Evolutionary conservation across 2,329 filamentous ascomycete species (phyloP).

Genomic region (Pleurostoma richardsiae): DNA sequence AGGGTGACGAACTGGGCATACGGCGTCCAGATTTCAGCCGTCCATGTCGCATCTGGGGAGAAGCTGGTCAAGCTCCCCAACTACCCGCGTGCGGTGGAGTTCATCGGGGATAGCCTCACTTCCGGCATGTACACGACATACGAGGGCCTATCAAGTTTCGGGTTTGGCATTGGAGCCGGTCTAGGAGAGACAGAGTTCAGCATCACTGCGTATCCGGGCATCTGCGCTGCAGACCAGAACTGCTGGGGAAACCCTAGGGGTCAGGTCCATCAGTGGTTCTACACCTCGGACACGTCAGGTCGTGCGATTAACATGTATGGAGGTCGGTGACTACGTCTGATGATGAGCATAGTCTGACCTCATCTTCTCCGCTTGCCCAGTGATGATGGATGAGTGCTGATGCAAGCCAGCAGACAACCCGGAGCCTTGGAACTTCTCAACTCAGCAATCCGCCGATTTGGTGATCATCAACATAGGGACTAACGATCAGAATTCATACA

Average conservation of each 20-base stretch:
- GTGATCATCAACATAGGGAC: slow-evolving; percentile 42
- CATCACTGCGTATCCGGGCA: slow-evolving; percentile 53
- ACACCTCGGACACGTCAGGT: slow-evolving; percentile 47
- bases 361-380: no score
- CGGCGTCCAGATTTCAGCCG: slow-evolving; percentile 49
- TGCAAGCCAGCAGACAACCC: slow-evolving; percentile 24
- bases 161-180: slow-evolving; percentile 49
- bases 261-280: slow-evolving; percentile 52
- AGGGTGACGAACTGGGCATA: slow-evolving; percentile 58
- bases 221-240: slow-evolving; percentile 48
- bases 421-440: slow-evolving; percentile 38
- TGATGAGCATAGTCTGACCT: no score
- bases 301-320: slow-evolving; percentile 38
- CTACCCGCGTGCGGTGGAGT: slow-evolving; percentile 29
- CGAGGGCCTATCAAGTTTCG: slow-evolving; percentile 51
- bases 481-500: slow-evolving; percentile 37
- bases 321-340: slow-evolving; percentile 20
- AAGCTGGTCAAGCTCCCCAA: slow-evolving; percentile 36
- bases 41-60: slow-evolving; percentile 40
- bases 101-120: slow-evolving; percentile 44
- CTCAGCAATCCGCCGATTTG: slow-evolving; percentile 34
- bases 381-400: background rate
- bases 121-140: slow-evolving; percentile 54
- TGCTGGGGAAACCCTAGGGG: slow-evolving; percentile 49
- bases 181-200: slow-evolving; percentile 54